These are phyloP conservation scores for Rubroboletus satanas DNA, from an alignment of 768 basidiomycete species.

Conservation along the genomic window DNA sequence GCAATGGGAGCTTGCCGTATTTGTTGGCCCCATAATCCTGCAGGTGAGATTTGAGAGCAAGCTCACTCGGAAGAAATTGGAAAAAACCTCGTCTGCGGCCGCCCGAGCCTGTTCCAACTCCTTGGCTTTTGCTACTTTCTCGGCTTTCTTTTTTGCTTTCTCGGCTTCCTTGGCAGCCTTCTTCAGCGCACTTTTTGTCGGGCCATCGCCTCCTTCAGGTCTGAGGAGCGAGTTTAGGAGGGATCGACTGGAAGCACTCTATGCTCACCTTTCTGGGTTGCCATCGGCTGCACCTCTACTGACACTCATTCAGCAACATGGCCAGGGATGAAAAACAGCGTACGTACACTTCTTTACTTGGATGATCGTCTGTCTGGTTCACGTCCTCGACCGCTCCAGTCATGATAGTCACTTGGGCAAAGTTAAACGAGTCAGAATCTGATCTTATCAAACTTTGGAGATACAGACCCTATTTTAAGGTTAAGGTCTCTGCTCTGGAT, in stretches of 20 bases:
- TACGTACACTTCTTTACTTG: constrained; percentile 11
- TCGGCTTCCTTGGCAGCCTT: constrained; percentile 87
- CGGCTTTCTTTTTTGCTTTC: constrained; percentile 85
- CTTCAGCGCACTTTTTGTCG: constrained; percentile 86
- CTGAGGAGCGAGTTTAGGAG: constrained; percentile 12
- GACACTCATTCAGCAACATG: not conserved
- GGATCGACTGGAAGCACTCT: not conserved
- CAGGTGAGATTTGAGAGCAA: constrained; percentile 3
- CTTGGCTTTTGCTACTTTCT: constrained; percentile 75
- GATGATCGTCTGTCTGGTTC: not conserved
- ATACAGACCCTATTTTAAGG: constrained; percentile 12
- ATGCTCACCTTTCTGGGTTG: constrained; percentile 11
- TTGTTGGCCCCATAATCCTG: constrained; percentile 75
- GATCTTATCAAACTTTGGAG: constrained; percentile 19
- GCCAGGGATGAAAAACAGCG: not conserved
- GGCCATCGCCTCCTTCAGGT: constrained; percentile 41
- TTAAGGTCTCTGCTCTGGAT: constrained; percentile 13
- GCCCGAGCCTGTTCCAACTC: constrained; percentile 72
- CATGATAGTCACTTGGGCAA: constrained; percentile 15
- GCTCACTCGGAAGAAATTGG: constrained; percentile 33
- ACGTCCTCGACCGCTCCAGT: not conserved
- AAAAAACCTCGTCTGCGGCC: constrained; percentile 50
- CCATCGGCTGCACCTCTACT: constrained; percentile 10
- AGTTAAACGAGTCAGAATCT: not conserved
- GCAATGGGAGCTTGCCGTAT: constrained; percentile 85